A percentile compares a stretch with the other conserved stretches of the same genome.
Evolutionary conservation across 1,284 basidiomycete species (phyloP).

Genomic region (Kalmanozyma brasiliensis): DNA sequence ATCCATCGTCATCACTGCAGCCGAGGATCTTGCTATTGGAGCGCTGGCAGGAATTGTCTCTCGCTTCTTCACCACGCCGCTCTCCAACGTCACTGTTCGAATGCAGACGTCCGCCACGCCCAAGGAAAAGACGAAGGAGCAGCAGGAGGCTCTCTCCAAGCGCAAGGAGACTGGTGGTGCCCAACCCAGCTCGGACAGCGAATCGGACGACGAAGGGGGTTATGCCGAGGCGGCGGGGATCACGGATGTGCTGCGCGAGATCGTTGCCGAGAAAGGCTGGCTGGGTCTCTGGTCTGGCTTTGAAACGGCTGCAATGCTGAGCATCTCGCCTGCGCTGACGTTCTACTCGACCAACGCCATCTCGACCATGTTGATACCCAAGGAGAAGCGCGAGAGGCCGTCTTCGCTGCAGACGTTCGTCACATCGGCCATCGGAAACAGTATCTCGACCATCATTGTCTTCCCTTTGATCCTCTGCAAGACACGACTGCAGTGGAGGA

Average conservation of each 20-base stretch:
- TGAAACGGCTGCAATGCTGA: slow-evolving; percentile 66
- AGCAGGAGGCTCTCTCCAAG: slow-evolving; percentile 2
- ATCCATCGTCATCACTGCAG: slow-evolving; percentile 57
- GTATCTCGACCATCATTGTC: slow-evolving; percentile 67
- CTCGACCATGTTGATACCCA: slow-evolving; percentile 59
- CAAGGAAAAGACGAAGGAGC: slow-evolving; percentile 28
- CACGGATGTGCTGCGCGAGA: slow-evolving; percentile 62
- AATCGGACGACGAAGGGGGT: slow-evolving; percentile 65
- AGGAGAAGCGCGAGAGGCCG: slow-evolving; percentile 41
- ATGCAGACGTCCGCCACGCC: slow-evolving; percentile 68
- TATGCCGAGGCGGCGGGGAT: slow-evolving; percentile 58
- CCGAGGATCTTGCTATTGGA: slow-evolving; percentile 70
- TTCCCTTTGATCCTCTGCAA: slow-evolving; percentile 70
- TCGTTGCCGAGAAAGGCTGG: slow-evolving; percentile 67
- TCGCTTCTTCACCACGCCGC: slow-evolving; percentile 69
- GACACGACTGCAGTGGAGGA: slow-evolving; percentile 68
- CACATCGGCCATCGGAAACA: slow-evolving; percentile 69
- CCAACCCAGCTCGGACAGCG: slow-evolving; percentile 41
- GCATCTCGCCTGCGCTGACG: slow-evolving; percentile 68
- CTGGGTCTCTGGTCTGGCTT: slow-evolving; percentile 69
- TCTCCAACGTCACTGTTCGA: slow-evolving; percentile 70
- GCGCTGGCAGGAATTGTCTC: slow-evolving; percentile 69
- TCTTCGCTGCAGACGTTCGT: slow-evolving; percentile 68
- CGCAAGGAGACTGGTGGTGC: background rate
- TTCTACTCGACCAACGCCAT: slow-evolving; percentile 65